Evolutionary conservation across 768 basidiomycete species (phyloP).

Genomic region (Russula vinacea): DNA sequence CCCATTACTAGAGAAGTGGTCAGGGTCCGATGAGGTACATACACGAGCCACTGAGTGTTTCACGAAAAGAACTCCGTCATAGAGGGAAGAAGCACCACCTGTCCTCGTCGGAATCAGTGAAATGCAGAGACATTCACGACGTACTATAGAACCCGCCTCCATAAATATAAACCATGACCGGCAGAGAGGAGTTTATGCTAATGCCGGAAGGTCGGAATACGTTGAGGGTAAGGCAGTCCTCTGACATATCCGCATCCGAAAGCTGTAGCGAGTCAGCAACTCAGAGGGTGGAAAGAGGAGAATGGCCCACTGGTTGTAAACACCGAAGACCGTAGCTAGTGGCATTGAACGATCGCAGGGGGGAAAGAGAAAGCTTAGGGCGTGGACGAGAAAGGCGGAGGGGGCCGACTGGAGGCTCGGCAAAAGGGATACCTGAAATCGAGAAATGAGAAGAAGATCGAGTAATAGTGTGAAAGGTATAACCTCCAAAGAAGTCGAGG

Average conservation of each 20-base stretch:
- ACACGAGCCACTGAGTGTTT: conserved; percentile 22
- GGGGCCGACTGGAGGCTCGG: conserved; percentile 36
- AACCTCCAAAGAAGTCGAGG: conserved; percentile 38
- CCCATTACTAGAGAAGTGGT: not conserved
- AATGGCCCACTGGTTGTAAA: conserved; percentile 31
- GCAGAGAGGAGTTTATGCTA: conserved; percentile 34
- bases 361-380: conserved; percentile 25
- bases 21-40: not conserved
- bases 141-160: conserved; percentile 40
- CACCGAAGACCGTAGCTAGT: conserved; percentile 35
- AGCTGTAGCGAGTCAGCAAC: not conserved
- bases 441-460: not conserved
- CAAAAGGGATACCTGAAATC: conserved; percentile 38
- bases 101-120: not conserved
- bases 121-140: not conserved
- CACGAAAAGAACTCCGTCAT: conserved; percentile 14
- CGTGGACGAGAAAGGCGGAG: conserved; percentile 36
- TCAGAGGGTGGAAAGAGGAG: not conserved
- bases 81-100: conserved; percentile 1
- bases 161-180: conserved; percentile 47
- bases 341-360: conserved; percentile 35
- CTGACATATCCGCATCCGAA: conserved; percentile 34
- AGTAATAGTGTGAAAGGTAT: not conserved
- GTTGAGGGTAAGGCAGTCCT: conserved; percentile 51
- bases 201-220: conserved; percentile 43